Percentiles rank a stretch among this genome's conserved stretches.
These are phyloP conservation scores for Podaxis pistillaris DNA, from an alignment of 768 basidiomycete genomes.

Conservation along the genomic window DNA sequence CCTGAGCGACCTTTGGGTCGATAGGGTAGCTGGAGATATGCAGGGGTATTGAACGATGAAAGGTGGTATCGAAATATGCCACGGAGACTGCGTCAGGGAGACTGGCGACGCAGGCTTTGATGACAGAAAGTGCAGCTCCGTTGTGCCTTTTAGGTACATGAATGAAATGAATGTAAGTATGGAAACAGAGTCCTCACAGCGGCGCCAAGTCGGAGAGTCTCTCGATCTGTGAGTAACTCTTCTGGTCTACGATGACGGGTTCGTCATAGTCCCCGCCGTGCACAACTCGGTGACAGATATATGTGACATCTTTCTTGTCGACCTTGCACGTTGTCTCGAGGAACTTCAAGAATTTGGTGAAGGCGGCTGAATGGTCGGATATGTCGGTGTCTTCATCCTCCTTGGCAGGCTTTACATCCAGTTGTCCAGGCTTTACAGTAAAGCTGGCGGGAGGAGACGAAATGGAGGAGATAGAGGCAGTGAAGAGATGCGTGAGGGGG, in stretches of 20 bases:
- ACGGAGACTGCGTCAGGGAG: slow-evolving; percentile 72
- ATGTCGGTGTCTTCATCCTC: slow-evolving; percentile 29
- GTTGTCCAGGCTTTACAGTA: slow-evolving; percentile 41
- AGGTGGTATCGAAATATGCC: slow-evolving; percentile 87
- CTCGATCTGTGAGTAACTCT: slow-evolving; percentile 72
- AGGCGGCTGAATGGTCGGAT: slow-evolving; percentile 60
- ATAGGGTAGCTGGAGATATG: slow-evolving; percentile 84
- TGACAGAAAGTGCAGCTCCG: slow-evolving; percentile 58
- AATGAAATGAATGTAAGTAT: background rate
- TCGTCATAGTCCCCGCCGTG: slow-evolving; percentile 82
- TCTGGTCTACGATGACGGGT: slow-evolving; percentile 65
- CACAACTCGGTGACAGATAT: slow-evolving; percentile 79
- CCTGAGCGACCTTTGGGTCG: slow-evolving; percentile 54
- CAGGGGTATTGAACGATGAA: slow-evolving; percentile 72
- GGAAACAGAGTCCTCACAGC: slow-evolving; percentile 45
- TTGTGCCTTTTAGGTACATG: slow-evolving; percentile 46
- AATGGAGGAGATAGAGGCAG: slow-evolving; percentile 56
- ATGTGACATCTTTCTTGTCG: slow-evolving; percentile 40
- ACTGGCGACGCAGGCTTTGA: slow-evolving; percentile 54
- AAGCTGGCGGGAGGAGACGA: slow-evolving; percentile 53
- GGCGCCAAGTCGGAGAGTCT: slow-evolving; percentile 80
- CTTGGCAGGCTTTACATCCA: slow-evolving; percentile 18
- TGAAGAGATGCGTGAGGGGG: slow-evolving; percentile 44
- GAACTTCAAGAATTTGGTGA: slow-evolving; percentile 54
- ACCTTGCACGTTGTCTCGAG: slow-evolving; percentile 42